phyloP scores from a whole-genome alignment of 371 early-diverging fungal genomes.

The Saksenaea oblongispora region DNA sequence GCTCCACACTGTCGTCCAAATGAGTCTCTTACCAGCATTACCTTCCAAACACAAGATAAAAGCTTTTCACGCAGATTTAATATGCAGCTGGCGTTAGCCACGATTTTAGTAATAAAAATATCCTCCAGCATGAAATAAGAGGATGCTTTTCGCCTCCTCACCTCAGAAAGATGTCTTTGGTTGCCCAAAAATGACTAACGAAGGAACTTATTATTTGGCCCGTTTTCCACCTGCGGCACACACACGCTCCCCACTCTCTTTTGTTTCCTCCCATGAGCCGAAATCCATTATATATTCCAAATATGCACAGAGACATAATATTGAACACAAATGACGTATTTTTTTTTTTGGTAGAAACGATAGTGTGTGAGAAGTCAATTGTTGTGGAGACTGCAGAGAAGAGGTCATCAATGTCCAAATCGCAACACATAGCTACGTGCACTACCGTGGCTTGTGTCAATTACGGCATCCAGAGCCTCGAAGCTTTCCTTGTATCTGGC shows the following conservation, averaged over 20 bases:
- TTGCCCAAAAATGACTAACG: too few relatives aligned
- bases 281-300: too few relatives aligned
- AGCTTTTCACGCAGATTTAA: too few relatives aligned
- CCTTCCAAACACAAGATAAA: neutral
- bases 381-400: neutral
- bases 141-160: too few relatives aligned
- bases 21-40: slow-evolving; percentile 1
- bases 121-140: neutral
- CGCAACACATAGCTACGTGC: slow-evolving; percentile 22
- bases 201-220: too few relatives aligned
- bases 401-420: slow-evolving; percentile 3
- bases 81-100: too few relatives aligned
- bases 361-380: slow-evolving; percentile 3
- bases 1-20: neutral
- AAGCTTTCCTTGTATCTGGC: slow-evolving; percentile 20
- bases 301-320: too few relatives aligned
- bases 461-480: slow-evolving; percentile 16
- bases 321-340: too few relatives aligned
- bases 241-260: too few relatives aligned
- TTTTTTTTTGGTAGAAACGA: neutral
- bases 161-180: too few relatives aligned
- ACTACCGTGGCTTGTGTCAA: slow-evolving; percentile 24
- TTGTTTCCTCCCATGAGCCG: neutral
- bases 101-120: neutral
- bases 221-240: too few relatives aligned